phyloP scores from a whole-genome alignment of 176 grass and related monocot species.

The Triticum turgidum region DNA sequence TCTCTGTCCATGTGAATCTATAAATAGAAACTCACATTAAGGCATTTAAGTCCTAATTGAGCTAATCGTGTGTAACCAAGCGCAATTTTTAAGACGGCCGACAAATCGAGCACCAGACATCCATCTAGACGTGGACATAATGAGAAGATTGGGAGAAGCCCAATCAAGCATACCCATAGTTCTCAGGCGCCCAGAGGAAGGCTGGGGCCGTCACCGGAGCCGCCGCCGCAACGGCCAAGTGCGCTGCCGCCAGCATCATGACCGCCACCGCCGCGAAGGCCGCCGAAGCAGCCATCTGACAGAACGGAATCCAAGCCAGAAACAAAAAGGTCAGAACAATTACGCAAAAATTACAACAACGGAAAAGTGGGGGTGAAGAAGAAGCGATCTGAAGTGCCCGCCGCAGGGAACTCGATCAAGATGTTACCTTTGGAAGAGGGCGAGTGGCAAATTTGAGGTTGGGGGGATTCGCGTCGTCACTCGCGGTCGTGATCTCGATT shows the following conservation, averaged over 20 bases:
- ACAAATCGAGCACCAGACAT: background rate
- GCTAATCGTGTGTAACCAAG: background rate
- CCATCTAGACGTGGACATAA: background rate
- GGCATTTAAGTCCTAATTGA: background rate
- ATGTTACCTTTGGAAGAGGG: background rate
- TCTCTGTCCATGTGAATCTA: background rate
- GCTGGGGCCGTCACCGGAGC: background rate
- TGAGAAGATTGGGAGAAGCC: background rate
- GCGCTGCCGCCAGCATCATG: background rate
- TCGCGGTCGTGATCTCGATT: background rate
- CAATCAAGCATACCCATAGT: background rate
- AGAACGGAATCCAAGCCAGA: background rate
- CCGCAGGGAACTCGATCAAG: background rate
- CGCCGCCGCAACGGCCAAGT: background rate
- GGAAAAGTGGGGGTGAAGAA: background rate
- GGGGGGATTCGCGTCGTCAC: background rate
- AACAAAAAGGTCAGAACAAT: background rate
- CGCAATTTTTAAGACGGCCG: background rate
- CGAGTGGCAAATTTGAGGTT: background rate
- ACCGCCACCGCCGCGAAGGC: background rate
- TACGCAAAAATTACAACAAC: background rate
- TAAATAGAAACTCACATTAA: background rate
- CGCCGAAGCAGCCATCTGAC: background rate
- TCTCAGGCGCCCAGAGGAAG: slow-evolving; percentile 10
- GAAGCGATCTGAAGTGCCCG: background rate